phyloP scores from a whole-genome alignment of 805 yeast genomes.

The Brettanomyces anomalus region DNA sequence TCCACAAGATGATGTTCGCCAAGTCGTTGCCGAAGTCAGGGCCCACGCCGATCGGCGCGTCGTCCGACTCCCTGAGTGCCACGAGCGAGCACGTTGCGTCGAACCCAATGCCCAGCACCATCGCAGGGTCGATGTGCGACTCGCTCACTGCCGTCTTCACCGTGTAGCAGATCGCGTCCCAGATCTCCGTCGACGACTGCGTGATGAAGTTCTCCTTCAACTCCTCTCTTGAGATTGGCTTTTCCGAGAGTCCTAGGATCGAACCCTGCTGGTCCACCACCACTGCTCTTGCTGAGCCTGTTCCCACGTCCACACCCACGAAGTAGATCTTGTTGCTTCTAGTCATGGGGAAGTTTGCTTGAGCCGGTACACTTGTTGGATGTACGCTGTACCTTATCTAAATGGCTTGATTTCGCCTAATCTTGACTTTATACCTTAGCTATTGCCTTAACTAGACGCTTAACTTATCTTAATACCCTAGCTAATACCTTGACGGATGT shows the following conservation, averaged over 20 bases:
- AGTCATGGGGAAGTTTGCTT: background rate
- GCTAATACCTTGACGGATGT: too few relatives aligned
- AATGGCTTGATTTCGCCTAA: background rate
- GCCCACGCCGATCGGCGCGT: slow-evolving; percentile 79
- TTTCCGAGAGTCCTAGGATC: slow-evolving; percentile 68
- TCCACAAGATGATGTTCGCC: slow-evolving; percentile 90
- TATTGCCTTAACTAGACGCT: too few relatives aligned
- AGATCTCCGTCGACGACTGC: slow-evolving; percentile 84
- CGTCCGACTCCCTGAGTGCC: slow-evolving; percentile 55
- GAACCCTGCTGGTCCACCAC: slow-evolving; percentile 77
- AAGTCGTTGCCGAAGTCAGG: slow-evolving; percentile 69
- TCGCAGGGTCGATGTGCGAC: slow-evolving; percentile 57
- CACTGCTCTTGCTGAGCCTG: slow-evolving; percentile 95
- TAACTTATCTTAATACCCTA: background rate
- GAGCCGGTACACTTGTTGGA: too few relatives aligned
- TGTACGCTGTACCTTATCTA: background rate
- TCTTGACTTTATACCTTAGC: too few relatives aligned
- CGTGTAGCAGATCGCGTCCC: slow-evolving; percentile 82
- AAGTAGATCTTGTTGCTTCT: slow-evolving; percentile 16
- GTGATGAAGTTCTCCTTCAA: slow-evolving; percentile 67
- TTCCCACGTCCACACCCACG: slow-evolving; percentile 56
- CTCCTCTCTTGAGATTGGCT: slow-evolving; percentile 72
- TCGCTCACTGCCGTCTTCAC: slow-evolving; percentile 68
- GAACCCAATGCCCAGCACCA: slow-evolving; percentile 82
- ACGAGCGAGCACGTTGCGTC: slow-evolving; percentile 97